Evolutionary conservation across 495 filamentous ascomycete species (phyloP), one percentile per base, ranked within the genome.

Genomic region (Amphirosellinia nigrospora): DNA sequence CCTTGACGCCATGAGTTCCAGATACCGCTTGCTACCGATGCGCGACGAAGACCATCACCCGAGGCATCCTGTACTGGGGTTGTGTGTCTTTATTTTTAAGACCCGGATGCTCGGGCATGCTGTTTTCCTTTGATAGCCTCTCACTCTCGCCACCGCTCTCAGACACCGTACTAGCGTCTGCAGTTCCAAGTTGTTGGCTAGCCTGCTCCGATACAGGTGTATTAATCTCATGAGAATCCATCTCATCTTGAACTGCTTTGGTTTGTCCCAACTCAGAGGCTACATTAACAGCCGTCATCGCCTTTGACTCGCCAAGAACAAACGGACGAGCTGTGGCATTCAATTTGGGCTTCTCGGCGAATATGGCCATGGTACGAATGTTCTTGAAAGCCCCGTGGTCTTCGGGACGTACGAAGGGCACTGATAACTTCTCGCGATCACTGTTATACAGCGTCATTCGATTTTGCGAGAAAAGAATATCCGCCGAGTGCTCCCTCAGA

Each of bases 331-430:
- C 85, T 7, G 83, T 83, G 23, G 82, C 84, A 53, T 86, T 86
- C 45, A 87, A 76, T 58, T 83, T 84, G 4, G 78, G 78, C 69
- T 78, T 84, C 52, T 83, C 84, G 0, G 82, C 78, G n/a, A 81
- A 71, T 28, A 80, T 73, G 67, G 88, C 87, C 56, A 81, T 82
- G 9, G 91, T 93, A 73, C 82, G 89, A 28, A 98, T 82, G 70
- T 86, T 86, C 68, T 91, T 96, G 84, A 96, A 98, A 3, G 88
- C 81, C 10, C 82, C 83, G 64, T 97, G 93, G 70, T 94, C 90
- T 78, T 98, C 95, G n/a, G 96, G 96, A 48, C 95, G 89, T 58
- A 96, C 94, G 69, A 99, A 90, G 32, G 95, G 96, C 26, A 99
- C 89, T 23, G 91, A 94, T n/a, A 99, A 81, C 71, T 96, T 96